Base-by-base conservation (phyloP, 257 asterid genomes). In the Solanum corneliomulleri region DNA sequence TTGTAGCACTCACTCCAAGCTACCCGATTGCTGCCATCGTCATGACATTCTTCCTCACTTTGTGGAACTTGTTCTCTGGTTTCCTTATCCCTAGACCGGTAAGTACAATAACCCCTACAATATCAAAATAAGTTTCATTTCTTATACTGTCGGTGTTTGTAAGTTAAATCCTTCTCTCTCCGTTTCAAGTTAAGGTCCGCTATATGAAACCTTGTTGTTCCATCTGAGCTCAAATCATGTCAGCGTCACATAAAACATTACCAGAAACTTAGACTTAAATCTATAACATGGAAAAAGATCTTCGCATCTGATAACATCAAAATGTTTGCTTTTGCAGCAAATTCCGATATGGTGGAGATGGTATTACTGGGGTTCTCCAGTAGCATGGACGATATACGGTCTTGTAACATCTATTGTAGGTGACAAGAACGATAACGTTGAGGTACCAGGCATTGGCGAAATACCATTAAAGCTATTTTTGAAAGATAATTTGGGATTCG, bases 311-410 rank as follows among this genome's bases (percentile, higher is more conserved):
- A 76, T 41, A 41, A 41, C 83, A 35, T 85, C 44, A 83, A 56
- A 39, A 9, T 42, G 72, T 70, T 72, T 72, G 81, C 41, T 35
- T 86, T 3, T 69, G 69, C 92, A 95, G 98, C 91, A 92, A 89
- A 94, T 95, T 84, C 98, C 97, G 0, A 89, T 93, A 90, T 95
- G 98, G 98, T 95, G 98, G 98, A 93, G 98, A 82, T 95, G 98
- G 96, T 95, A 93, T 86, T 95, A 95, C 88, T 95, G 98, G 98
- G 94, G 92, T 20, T 94, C 96, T 37, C 98, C 98, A 0, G 95
- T 92, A 47, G 92, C 98, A 4, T 95, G 98, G 98, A 94, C 98
- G 11, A 89, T 95, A 90, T 95, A 95, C 41, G 98, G 98, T 31
- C 93, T 95, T 8, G 85, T 95, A 74, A 91, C 98, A 9, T 95